A percentile compares a stretch with the other conserved stretches of the same genome.
These are phyloP conservation scores for Pleurotus citrinopileatus DNA, from an alignment of 768 basidiomycete species.

Conservation along the genomic window DNA sequence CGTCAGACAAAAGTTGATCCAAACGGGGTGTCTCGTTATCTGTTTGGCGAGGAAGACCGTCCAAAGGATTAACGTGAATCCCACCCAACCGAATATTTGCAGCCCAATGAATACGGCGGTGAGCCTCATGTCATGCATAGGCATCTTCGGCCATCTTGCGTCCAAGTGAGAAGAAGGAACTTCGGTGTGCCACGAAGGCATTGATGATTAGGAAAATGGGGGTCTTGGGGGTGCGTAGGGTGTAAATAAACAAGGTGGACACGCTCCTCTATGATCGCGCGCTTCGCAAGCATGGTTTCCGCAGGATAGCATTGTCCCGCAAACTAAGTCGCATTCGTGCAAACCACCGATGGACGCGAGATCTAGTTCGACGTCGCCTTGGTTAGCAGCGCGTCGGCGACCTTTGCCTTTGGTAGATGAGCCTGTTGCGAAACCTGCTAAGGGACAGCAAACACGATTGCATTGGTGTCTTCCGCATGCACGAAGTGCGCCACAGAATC, in stretches of 20 bases:
- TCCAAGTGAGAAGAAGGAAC: no score
- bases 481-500: conserved; percentile 72
- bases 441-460: conserved; percentile 81
- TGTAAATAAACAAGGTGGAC: conserved; percentile 84
- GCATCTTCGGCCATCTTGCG: no score
- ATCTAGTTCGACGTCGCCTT: conserved; percentile 48
- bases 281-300: conserved; percentile 79
- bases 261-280: conserved; percentile 79
- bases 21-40: background rate
- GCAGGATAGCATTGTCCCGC: conserved; percentile 69
- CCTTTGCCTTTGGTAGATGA: conserved; percentile 54
- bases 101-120: conserved; percentile 7
- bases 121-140: background rate
- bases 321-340: conserved; percentile 84
- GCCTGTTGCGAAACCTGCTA: conserved; percentile 56
- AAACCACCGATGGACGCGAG: conserved; percentile 45
- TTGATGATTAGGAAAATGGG: no score
- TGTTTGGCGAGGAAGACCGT: conserved; percentile 7
- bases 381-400: conserved; percentile 54
- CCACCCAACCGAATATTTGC: conserved; percentile 9
- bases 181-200: no score
- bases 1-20: conserved; percentile 11
- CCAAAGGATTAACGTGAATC: conserved; percentile 3
- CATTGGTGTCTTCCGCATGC: conserved; percentile 90
- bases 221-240: no score